A percentile compares a stretch with the other conserved stretches of the same genome.
Conservation (phyloP, 2,329 filamentous ascomycete genomes). For the Paracoccidioides brasiliensis region DNA sequence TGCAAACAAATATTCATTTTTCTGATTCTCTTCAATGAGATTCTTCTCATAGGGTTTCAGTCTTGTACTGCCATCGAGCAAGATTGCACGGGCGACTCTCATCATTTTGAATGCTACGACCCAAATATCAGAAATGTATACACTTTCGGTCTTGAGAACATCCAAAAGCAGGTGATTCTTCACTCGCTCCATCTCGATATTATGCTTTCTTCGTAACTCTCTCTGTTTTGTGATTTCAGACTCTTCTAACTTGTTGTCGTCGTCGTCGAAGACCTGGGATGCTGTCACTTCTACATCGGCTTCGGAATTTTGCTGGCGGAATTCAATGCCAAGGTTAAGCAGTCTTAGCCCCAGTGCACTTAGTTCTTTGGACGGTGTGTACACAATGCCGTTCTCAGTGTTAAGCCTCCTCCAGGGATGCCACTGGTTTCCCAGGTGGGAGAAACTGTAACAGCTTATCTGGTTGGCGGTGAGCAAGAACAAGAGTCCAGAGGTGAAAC, state of each 20-base stretch:
- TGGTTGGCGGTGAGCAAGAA: conserved; percentile 17
- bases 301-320: background rate
- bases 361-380: conserved; percentile 16
- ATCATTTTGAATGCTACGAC: conserved; percentile 19
- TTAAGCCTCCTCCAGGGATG: conserved; percentile 11
- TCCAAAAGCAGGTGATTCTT: conserved; percentile 21
- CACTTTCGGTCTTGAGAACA: conserved; percentile 15
- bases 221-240: conserved; percentile 10
- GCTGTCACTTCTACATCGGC: conserved; percentile 1
- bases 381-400: conserved; percentile 18
- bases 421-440: conserved; percentile 16
- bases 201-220: conserved; percentile 15
- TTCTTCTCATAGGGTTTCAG: conserved; percentile 1
- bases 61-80: conserved; percentile 19
- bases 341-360: conserved; percentile 11
- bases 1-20: conserved; percentile 5
- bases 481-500: conserved; percentile 20
- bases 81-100: conserved; percentile 16
- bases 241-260: conserved; percentile 6
- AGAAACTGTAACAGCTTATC: conserved; percentile 20
- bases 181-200: conserved; percentile 16
- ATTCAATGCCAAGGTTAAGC: conserved; percentile 10
- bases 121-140: conserved; percentile 18
- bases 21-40: background rate
- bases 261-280: conserved; percentile 5